These are phyloP conservation scores for Taphrina populina DNA, from an alignment of 1,139 yeast species.

Conservation along the genomic window DNA sequence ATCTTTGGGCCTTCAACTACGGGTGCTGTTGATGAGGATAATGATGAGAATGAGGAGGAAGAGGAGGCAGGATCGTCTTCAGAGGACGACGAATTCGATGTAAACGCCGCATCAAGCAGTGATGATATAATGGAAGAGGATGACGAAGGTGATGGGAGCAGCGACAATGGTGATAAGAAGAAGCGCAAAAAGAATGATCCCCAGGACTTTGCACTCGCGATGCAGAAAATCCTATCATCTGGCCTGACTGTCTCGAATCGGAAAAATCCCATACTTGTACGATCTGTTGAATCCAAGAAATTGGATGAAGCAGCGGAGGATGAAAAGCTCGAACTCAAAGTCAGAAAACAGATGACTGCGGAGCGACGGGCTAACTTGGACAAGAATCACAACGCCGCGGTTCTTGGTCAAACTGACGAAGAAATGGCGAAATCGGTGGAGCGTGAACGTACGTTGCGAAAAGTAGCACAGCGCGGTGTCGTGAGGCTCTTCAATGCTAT, in stretches of 20 bases:
- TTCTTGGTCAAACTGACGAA: conserved; percentile 48
- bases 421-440: conserved; percentile 58
- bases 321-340: conserved; percentile 79
- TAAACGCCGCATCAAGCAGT: background rate
- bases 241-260: conserved; percentile 84
- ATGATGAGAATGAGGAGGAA: background rate
- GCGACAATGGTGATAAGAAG: conserved; percentile 42
- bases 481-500: conserved; percentile 89
- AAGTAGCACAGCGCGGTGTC: conserved; percentile 85
- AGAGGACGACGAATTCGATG: background rate
- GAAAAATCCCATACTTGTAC: conserved; percentile 82
- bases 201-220: conserved; percentile 73
- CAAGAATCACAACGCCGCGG: conserved; percentile 52
- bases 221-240: conserved; percentile 79
- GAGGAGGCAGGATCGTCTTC: background rate
- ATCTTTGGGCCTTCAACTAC: conserved; percentile 14
- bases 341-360: conserved; percentile 63
- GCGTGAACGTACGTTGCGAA: conserved; percentile 69
- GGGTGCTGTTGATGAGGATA: conserved; percentile 6
- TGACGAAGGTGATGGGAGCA: conserved; percentile 39
- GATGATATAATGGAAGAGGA: conserved; percentile 37
- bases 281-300: conserved; percentile 43
- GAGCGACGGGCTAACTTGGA: conserved; percentile 73
- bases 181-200: conserved; percentile 56
- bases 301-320: conserved; percentile 53